Base-by-base conservation (phyloP, 2,329 filamentous ascomycete species). In the Hymenoscyphus infarciens region DNA sequence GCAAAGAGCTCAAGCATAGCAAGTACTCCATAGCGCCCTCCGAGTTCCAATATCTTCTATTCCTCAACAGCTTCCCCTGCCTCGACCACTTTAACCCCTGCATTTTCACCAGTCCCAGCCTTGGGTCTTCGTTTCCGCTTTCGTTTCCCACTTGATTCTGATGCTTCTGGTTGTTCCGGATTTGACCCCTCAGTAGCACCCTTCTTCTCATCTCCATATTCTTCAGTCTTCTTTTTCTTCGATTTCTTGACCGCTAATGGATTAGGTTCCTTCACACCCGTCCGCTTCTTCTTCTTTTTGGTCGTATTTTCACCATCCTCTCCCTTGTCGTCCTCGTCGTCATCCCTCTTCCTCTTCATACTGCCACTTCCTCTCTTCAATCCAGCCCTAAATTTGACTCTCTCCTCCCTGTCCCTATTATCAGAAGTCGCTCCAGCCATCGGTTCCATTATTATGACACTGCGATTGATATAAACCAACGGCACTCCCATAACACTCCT, bases 391-490 rank as follows among this genome's bases (percentile, higher is more conserved):
- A 93, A 90, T 77, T 96, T 96, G 62, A 81, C 82, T 70, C 82
- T 84, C 79, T 95, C 91, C 66, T 90, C 89, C 63, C 80, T 80
- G 59, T 87, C 83, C 64, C 88, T 83, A 56, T 85, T 81, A 63
- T 84, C 81, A 45, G 82, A 83, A 16, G 87, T 90, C 60, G 82
- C 82, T 45, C 80, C 82, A 19, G 89, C 87, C 88, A 95, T 92
- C 15, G 89, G 89, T 75, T 87, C 87, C 80, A 90, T 81, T 61
- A 89, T 87, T 85, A 94, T 90, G 60, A 96, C 90, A 65, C 87
- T 90, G 61, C 89, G 81, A 67, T 87, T 87, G 68, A 94, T 89
- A 74, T 94, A 94, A 56, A 95, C 84, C 65, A 94, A 75, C 22
- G 91, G 91, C 57, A 91, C 88, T 22, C 89, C 90, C 27, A 84